Evolutionary conservation across 2,329 filamentous ascomycete genomes (phyloP), one percentile per base, ranked within the genome.

Genomic region (Colletotrichum noveboracense): DNA sequence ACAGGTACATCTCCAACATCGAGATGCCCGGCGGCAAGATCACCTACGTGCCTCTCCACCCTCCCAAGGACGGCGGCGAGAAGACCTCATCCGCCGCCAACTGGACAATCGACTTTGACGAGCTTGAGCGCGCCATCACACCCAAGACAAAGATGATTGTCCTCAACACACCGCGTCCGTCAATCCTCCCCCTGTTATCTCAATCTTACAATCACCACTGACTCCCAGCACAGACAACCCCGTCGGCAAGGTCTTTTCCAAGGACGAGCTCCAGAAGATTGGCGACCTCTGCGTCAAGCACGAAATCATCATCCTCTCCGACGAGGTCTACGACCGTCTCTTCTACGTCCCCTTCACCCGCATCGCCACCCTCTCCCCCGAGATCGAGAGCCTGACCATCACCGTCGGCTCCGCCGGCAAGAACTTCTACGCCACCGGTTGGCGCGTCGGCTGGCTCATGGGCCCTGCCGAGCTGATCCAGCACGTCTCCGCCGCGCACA

Each of bases 371-470:
- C 88, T 99, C 21, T 98, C 95, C 0, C 96, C 96, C 0, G 96
- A 98, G 83, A 92, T 98, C 67, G 96, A 96, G 79, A 92, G 92
- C 74, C 90, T 98, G 79, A 98, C 97, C 6, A 86, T 99, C 65
- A 98, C 97, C 0, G 97, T 99, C 34, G 97, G 97, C 24, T 98
- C 96, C 1, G 97, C 96, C 2, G 97, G 97, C 80, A 99, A 99
- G 90, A 97, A 97, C 88, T 99, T 99, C 86, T 98, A 98, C 82
- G 95, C 95, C 72, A 99, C 97, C 0, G 97, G 97, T 64, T 99
- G 97, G 97, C 93, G 97, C 74, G 96, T 98, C 6, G 91, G 97
- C 71, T 99, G 96, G 93, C 88, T 99, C 48, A 97, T 98, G 82
- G 97, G 97, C 0, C 95, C 95, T 0, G 91, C 95, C 69, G 91